A percentile compares a stretch with the other conserved stretches of the same genome.
These are phyloP conservation scores for Psidium friedrichsthalianum DNA, from an alignment of 345 rosid genomes.

Conservation along the genomic window DNA sequence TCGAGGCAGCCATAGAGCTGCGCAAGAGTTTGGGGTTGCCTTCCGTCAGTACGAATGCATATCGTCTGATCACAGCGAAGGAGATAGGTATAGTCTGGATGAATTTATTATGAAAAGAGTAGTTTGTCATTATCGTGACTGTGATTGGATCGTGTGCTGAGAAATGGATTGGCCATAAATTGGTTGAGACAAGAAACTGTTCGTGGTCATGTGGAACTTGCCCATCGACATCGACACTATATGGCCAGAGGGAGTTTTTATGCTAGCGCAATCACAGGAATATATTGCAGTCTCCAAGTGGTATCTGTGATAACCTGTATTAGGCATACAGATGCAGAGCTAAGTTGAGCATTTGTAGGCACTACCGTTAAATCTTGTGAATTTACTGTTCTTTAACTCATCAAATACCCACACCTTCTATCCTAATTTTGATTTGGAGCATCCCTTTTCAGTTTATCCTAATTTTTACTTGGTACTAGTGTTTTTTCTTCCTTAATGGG, in stretches of 20 bases:
- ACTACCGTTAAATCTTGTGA: not conserved
- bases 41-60: constrained; percentile 57
- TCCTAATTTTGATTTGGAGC: not conserved
- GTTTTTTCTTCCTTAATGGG: not conserved
- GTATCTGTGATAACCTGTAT: not conserved
- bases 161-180: not conserved
- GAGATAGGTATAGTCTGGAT: constrained; percentile 53
- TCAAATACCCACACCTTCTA: not conserved
- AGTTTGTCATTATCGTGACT: not conserved
- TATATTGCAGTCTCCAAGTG: not conserved
- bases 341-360: not conserved
- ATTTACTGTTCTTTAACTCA: not conserved
- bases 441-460: not conserved
- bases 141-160: not conserved
- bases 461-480: not conserved
- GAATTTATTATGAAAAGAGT: not conserved
- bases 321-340: not conserved
- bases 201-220: not conserved
- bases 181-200: not conserved
- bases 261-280: not conserved
- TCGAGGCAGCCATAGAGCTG: constrained; percentile 49
- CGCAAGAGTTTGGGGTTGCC: constrained; percentile 65
- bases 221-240: not conserved
- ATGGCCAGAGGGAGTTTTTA: not conserved
- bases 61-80: constrained; percentile 81